phyloP scores from a whole-genome alignment of 176 grass and related monocot genomes.

The Saccharum spontaneum region DNA sequence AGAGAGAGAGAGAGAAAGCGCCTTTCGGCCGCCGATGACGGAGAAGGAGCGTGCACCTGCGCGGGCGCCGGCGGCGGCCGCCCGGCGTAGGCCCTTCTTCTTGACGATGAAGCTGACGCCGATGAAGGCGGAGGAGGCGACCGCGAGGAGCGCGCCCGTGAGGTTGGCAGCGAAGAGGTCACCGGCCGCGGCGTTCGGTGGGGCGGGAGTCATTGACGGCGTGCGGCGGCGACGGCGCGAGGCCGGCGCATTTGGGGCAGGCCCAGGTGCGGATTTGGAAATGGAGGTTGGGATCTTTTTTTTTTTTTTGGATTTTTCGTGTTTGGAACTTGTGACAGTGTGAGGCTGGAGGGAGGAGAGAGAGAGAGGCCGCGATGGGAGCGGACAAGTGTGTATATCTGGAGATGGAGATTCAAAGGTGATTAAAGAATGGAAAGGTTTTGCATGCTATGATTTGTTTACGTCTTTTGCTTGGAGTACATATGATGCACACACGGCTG shows the following conservation, averaged over 20 bases:
- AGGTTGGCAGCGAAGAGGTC: constrained; percentile 89
- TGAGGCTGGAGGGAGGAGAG: neutral
- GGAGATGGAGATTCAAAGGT: constrained; percentile 2
- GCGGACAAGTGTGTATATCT: constrained; percentile 4
- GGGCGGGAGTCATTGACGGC: constrained; percentile 43
- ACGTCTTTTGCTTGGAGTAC: constrained; percentile 7
- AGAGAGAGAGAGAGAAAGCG: constrained; percentile 30
- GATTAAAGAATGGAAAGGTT: neutral
- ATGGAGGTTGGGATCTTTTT: neutral
- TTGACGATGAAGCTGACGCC: constrained; percentile 99
- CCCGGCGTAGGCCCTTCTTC: constrained; percentile 93
- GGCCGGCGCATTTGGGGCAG: constrained; percentile 39
- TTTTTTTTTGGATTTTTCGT: constrained; percentile 23
- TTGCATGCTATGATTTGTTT: neutral
- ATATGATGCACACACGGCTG: neutral
- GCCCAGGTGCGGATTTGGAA: constrained; percentile 27
- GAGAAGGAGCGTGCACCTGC: constrained; percentile 48
- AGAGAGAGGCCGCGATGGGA: neutral
- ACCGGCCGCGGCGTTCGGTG: constrained; percentile 36
- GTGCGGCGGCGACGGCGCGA: constrained; percentile 21
- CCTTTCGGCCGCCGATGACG: neutral
- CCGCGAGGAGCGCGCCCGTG: constrained; percentile 78
- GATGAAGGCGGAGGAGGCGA: constrained; percentile 91
- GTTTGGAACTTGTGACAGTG: neutral
- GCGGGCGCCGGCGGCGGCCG: constrained; percentile 60